Conservation (phyloP, 1,284 basidiomycete species). For the Cronartium quercuum region DNA sequence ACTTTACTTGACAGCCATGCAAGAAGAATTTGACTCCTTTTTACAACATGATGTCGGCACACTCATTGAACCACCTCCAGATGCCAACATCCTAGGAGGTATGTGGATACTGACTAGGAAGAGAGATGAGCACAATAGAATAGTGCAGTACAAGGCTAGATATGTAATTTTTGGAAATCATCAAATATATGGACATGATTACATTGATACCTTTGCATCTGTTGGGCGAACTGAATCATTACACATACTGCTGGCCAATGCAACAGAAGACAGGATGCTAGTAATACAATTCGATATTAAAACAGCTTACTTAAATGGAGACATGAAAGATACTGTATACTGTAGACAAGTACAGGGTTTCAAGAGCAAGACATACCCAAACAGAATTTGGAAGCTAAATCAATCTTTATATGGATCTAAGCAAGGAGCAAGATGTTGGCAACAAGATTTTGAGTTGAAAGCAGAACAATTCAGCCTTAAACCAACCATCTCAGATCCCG, state of each 20-base stretch:
- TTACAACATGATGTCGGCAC: not conserved
- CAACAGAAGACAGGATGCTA: not conserved
- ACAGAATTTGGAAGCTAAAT: not conserved
- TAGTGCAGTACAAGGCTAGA: constrained; percentile 1
- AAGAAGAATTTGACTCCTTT: not conserved
- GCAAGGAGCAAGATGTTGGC: constrained; percentile 1
- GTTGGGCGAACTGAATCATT: constrained; percentile 7
- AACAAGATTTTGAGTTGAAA: not conserved
- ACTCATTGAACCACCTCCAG: not conserved
- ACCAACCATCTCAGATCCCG: not conserved
- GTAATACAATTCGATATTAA: constrained; percentile 14
- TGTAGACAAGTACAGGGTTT: constrained; percentile 2
- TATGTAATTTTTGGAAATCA: constrained; percentile 15
- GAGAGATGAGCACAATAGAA: not conserved
- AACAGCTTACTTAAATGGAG: constrained; percentile 7
- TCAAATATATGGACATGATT: constrained; percentile 1
- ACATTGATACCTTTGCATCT: not conserved
- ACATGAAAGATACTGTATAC: constrained; percentile 2
- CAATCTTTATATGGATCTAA: constrained; percentile 14
- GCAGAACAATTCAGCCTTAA: not conserved
- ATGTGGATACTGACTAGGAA: constrained; percentile 6
- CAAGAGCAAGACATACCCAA: not conserved
- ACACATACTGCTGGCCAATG: not conserved
- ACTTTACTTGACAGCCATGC: too few relatives aligned
- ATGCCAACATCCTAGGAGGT: constrained; percentile 11